Base-by-base conservation (phyloP, 495 filamentous ascomycete genomes). In the Penicillium bialowiezense region DNA sequence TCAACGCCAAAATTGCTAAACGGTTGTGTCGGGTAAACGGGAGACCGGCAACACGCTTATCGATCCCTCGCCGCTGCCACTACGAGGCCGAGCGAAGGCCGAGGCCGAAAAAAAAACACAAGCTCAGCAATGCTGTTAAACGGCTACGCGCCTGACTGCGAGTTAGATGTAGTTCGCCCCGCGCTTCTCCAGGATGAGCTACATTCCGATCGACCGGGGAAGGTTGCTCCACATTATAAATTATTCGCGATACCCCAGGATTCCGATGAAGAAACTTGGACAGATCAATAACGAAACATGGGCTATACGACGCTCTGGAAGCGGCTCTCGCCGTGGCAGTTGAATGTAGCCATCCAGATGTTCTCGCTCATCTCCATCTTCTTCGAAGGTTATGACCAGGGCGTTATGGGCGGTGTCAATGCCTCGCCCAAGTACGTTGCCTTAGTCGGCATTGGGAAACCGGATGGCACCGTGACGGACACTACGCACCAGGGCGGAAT, bases 331-430 rank as follows among this genome's bases (percentile, higher is more conserved):
- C 55, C 69, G 31, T 55, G 58, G 3, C 64, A 74, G 54, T 60
- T 76, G 37, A 73, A 71, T 53, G 7, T 71, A 6, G 63, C 69
- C n/a, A 75, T 78, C 38, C 70, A 75, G 32, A 51, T 55, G 19
- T 74, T 80, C 40, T 77, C 72, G 19, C 61, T 74, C 8, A 58
- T 79, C 13, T 71, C 69, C 14, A 78, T 80, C 43, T 79, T 80
- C 62, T 78, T 79, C 62, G 72, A 76, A 48, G 76, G 78, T n/a
- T 79, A 78, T 62, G 75, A 77, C 38, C 75, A 77, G 51, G 75
- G 74, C 17, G 72, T 78, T 24, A 77, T 76, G 71, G 73, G 73
- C n/a, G 72, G 71, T 28, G 72, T 78, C 33, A 79, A 77, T 42
- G 48, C 71, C 24, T 68, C 67, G 4, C 57, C 46, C 7, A n/a